Base-by-base conservation (phyloP, 2,329 filamentous ascomycete species). In the Macrophomina tecta region DNA sequence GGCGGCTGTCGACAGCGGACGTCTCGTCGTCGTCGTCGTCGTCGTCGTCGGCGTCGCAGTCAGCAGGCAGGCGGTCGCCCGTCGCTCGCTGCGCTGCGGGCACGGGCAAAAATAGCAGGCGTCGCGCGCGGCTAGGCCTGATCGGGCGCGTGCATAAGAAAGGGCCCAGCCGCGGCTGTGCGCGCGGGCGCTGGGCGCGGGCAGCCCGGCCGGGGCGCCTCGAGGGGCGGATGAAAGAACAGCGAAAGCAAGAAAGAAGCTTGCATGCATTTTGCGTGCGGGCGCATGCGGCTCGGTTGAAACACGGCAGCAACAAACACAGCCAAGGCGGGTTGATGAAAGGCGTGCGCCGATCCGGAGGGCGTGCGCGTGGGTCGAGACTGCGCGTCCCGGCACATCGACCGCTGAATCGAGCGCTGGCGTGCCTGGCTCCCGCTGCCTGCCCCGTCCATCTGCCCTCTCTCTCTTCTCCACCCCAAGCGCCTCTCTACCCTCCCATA, bases 281-380 rank as follows among this genome's bases (percentile, higher is more conserved):
- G 56, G 56, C 56, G 56, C 56, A 61, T 62, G 58, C 58, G 42
- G 58, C 42, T 62, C 58, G 58, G 58, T 62, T 62, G 58, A 62
- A 62, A 62, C 58, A 49, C 42, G 42, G 58, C 58, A 62, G 42
- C 42, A 45, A 16, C 40, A 42, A 28, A 28, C 56, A 32, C 28
- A 7, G 56, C 56, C 56, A 60, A 60, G 56, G 58, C 58, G 58
- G 42, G 58, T 46, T 62, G 58, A 49, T 62, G 58, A 62, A 62
- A 62, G 58, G 58, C 58, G 58, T 48, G 58, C 58, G 58, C 58
- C 58, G 58, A 62, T 62, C 58, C 30, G 56, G 56, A 46, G 56
- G 56, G 56, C 56, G 56, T 61, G 56, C 56, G 58, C 58, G 58
- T 62, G 58, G 58, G 58, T 62, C 58, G 58, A 62, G 58, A 62